Base-by-base conservation (phyloP, 2,329 filamentous ascomycete species). In the Claviceps purpurea region DNA sequence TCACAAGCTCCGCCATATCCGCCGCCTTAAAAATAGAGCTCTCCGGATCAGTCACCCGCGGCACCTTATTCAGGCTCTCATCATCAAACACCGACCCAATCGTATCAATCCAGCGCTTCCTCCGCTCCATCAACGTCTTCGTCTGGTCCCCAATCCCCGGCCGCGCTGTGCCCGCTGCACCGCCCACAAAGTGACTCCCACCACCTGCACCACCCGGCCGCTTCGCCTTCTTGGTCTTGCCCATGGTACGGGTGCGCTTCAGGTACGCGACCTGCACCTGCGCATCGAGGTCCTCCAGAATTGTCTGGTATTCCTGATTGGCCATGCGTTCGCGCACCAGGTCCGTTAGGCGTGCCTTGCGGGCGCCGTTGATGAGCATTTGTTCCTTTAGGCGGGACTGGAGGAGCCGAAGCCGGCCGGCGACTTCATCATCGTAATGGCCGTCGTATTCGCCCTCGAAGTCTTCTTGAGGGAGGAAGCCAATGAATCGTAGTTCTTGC, bases 221-320 rank as follows among this genome's bases (percentile, higher is more conserved):
- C 65, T 94, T 91, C 53, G 89, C 84, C 71, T 95, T 95, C 68
- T 94, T 94, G 67, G 82, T 89, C 72, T 97, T 94, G 65, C 90
- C 88, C 70, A 97, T 85, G 0, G 89, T 95, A 47, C 93, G 83
- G 30, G 91, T 97, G 24, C 93, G 86, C 72, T 98, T 98, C 45
- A 95, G 82, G 64, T 97, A 98, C 3, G 93, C 91, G 50, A 88
- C 85, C 64, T 97, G 90, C 43, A 97, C 89, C 65, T 97, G 93
- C 43, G 84, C 82, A 72, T 98, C 93, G 22, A 98, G 82, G 65
- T 98, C 93, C 65, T 98, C 93, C 49, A 94, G 84, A 60, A 98
- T 98, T 52, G 89, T 96, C 66, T 85, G 86, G 72, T 95, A 98
- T 66, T 98, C 93, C 64, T 98, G 93, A 70, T 93, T 84, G 0